Evolutionary conservation across 2,329 filamentous ascomycete genomes (phyloP), one percentile per base, ranked within the genome.

Genomic region (Aspergillus sp.): DNA sequence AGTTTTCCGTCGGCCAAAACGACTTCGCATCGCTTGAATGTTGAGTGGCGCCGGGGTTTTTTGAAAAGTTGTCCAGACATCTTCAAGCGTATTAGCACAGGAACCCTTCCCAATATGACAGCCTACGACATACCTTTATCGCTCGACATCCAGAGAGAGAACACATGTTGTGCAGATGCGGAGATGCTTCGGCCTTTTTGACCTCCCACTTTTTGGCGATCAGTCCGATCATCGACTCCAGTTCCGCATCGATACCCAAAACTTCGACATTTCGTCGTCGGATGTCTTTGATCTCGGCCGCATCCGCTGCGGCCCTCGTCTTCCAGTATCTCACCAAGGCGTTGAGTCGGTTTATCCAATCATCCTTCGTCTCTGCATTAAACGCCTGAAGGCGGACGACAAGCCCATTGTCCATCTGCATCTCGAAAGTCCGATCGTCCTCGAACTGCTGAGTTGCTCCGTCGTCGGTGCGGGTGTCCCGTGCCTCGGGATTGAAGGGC

Each of bases 181-280:
- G 82, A 1, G 83, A 87, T n/a, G 87, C 85, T 64, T 83, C 82
- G 1, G 85, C 84, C 63, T 86, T 82, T 16, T 80, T 84, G 22
- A 89, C 86, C 70, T 90, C 87, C 87, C 87, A 90, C 67, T 89
- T 89, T 63, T 81, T 78, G 0, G 86, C 86, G 67, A 86, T 89
- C 67, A 88, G 86, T 10, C 87, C 87, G n/a, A 89, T 73, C 49
- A 83, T 75, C 0, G 87, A 86, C 72, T 90, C 87, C 64, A 83
- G 80, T 64, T 86, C 84, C 68, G 90, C 87, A 67, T 89, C 86
- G 58, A 90, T 87, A 53, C 84, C 82, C 54, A 90, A 78, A 6
- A 80, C 75, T 47, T 82, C 77, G 32, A 89, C 78, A 63, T 90
- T 90, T 55, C 80, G 79, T 55, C 79, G 76, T 20, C 87, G 81